Base-by-base conservation (phyloP, 2,329 filamentous ascomycete genomes). In the Daldinia sp. region DNA sequence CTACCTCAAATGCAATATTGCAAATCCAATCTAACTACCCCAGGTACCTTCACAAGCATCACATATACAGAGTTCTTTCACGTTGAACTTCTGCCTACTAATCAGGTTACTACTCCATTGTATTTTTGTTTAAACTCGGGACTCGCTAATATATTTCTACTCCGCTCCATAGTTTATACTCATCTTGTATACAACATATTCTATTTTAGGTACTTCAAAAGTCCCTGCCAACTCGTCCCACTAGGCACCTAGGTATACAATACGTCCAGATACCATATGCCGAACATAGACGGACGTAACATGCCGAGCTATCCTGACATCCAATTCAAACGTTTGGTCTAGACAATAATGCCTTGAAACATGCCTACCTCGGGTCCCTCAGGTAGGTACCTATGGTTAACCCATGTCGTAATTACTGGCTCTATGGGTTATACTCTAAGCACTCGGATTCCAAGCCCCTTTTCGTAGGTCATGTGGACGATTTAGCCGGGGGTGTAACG, bases 401-500 rank as follows among this genome's bases (percentile, higher is more conserved):
- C 23, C 7, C 26, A 15, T 50, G 26, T 26, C 46, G 28, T 30
- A 33, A 18, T 33, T 28, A 48, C 30, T 51, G 18, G 33, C 26
- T 51, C 26, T 10, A 7, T 50, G 46, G 23, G 15, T 6, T 30
- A 51, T 51, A 51, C 46, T 26, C 46, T 13, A 18, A 51, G 7
- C 26, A 51, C 28, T 7, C 46, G 7, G 10, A 26, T 10, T 15
- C 15, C 7, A 33, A 4, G 26, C 46, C 44, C 46, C 15, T 30
- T 51, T 51, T 54, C 55, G 26, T 23, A 41, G 46, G 44, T 48
- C 54, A 62, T 37, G 30, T 41, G 39, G 20, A 57, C 41, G 15
- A 65, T 65, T 68, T 68, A 68, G 41, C 61, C 59, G 62, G 26
- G 23, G 55, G 63, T 66, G 59, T 66, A 66, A 69, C 63, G 55